Base-by-base conservation (phyloP, 2,329 filamentous ascomycete genomes). In the Fusarium sp. region DNA sequence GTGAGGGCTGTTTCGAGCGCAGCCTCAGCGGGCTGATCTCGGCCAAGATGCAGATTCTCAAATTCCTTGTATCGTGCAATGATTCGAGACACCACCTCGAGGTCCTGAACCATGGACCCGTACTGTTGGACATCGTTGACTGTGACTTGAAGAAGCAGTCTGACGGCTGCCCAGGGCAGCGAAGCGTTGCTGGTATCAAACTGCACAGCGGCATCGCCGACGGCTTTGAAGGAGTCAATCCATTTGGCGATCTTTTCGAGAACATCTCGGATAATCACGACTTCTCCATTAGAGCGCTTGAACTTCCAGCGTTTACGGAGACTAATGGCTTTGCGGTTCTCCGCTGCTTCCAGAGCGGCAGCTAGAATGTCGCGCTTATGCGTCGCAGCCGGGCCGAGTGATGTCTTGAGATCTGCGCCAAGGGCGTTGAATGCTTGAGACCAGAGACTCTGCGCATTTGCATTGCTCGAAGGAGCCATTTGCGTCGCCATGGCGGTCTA, bases 301-400 rank as follows among this genome's bases (percentile, higher is more conserved):
- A 68, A 70, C 29, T 54, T 60, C 64, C 64, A 70, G 6, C 55
- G 56, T 15, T 57, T 68, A 4, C 56, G 38, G 16, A 66, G 45
- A 23, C 55, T 57, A 5, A 18, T 55, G 23, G 35, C 33, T 58
- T 37, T 41, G 11, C 25, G 49, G 10, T 21, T 60, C 37, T 60
- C 45, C 8, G 57, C 57, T 16, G 57, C 57, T 21, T 60, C 23
- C 6, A 60, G 15, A 1, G 25, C 57, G 12, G 57, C 57, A 7
- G 57, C 45, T 18, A 60, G 27, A 58, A 41, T 44, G 57, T 33
- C 57, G 56, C 57, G 35, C 52, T 44, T 58, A 8, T 61, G 49
- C 4, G 64, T 45, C 14, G 27, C 38, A 33, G 57, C 45, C 37
- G 27, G 27, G 23, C 48, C 23, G 7, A 60, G 46, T 3, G 46